Percentiles rank a stretch among this genome's conserved stretches.
Evolutionary conservation across 768 basidiomycete genomes (phyloP).

Genomic region (Suillus ampliporus): DNA sequence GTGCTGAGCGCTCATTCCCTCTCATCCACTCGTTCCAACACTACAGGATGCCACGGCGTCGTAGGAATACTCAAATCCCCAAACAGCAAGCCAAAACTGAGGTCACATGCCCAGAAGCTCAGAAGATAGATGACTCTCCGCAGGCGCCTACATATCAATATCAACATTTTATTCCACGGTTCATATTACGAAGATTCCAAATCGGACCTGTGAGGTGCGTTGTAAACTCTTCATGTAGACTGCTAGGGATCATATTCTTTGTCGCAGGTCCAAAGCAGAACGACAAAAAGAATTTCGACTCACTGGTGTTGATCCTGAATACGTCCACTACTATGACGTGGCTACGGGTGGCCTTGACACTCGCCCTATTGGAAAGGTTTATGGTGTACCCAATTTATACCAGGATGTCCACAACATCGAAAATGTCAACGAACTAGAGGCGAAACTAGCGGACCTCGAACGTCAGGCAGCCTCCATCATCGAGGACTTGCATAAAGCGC

Average conservation of each 20-base stretch:
- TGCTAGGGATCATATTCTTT: not conserved
- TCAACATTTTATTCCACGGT: conserved; percentile 18
- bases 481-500: conserved; percentile 18
- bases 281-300: conserved; percentile 6
- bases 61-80: too few species aligned
- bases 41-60: too few species aligned
- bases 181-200: conserved; percentile 16
- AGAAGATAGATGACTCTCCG: not conserved
- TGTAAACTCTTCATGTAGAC: too few species aligned
- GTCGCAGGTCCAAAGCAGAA: conserved; percentile 14
- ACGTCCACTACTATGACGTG: conserved; percentile 15
- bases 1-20: too few species aligned
- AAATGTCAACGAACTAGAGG: conserved; percentile 36
- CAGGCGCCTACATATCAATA: conserved; percentile 8
- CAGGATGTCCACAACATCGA: conserved; percentile 24
- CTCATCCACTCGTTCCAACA: too few species aligned
- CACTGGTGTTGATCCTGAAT: conserved; percentile 14
- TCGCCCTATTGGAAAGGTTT: conserved; percentile 15
- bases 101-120: too few species aligned
- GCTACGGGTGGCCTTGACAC: conserved; percentile 13
- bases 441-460: conserved; percentile 36
- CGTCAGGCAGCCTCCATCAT: conserved; percentile 30
- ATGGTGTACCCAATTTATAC: conserved; percentile 31
- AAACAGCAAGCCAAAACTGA: too few species aligned
- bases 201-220: conserved; percentile 11